Evolutionary conservation across 192 early-diverging fungal species (phyloP).

Genomic region (Backusella liffmaniae): DNA sequence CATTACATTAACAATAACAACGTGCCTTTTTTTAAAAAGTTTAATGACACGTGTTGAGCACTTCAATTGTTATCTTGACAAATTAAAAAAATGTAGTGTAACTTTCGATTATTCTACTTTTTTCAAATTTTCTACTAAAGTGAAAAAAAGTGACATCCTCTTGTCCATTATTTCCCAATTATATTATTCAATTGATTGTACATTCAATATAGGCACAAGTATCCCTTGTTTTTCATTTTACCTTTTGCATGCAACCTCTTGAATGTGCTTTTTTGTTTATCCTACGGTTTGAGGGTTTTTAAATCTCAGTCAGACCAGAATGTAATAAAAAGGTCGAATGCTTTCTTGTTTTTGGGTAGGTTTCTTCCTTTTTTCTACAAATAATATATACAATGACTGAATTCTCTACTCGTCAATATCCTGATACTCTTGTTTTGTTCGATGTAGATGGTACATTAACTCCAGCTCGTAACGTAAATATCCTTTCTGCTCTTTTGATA

Average conservation of each 20-base stretch:
- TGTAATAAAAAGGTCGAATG: neutral
- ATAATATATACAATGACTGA: slow-evolving; percentile 5
- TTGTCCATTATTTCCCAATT: too few relatives aligned
- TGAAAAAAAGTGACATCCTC: too few relatives aligned
- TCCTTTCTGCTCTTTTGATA: neutral
- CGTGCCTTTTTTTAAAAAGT: neutral
- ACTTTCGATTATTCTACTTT: neutral
- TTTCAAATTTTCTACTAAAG: neutral
- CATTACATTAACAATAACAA: neutral
- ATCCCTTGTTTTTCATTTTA: too few relatives aligned
- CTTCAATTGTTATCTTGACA: neutral
- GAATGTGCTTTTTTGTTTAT: neutral
- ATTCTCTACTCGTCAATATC: slow-evolving; percentile 60
- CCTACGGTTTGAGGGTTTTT: neutral
- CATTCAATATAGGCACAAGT: too few relatives aligned
- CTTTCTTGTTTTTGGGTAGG: neutral
- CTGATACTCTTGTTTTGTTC: slow-evolving; percentile 86
- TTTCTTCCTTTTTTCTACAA: neutral
- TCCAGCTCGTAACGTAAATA: slow-evolving; percentile 84
- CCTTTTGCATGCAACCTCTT: too few relatives aligned
- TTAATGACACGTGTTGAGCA: neutral
- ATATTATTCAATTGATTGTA: too few relatives aligned
- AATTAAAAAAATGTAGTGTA: neutral
- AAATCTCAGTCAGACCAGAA: neutral
- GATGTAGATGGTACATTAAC: slow-evolving; percentile 96